Evolutionary conservation across 108 stramenopile species (phyloP).

Genomic region (Nitzschia palea): DNA sequence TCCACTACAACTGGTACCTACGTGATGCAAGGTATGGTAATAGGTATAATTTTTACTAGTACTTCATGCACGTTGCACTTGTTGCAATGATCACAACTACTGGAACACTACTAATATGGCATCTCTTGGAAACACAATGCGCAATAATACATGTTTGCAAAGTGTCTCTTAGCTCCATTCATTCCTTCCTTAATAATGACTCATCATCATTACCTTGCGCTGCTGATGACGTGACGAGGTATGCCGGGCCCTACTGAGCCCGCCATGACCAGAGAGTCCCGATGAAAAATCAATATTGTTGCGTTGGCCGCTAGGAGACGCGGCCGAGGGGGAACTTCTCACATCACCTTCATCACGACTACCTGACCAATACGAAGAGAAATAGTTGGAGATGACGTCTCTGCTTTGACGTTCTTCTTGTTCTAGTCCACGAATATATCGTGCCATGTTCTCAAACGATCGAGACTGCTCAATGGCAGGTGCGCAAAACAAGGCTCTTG

Average conservation of each 20-base stretch:
- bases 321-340: not conserved
- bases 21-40: no score
- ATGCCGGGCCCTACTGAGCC: constrained; percentile 1
- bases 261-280: constrained; percentile 38
- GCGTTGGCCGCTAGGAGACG: not conserved
- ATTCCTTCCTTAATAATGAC: constrained; percentile 1
- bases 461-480: constrained; percentile 2
- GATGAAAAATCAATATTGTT: constrained; percentile 33
- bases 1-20: no score
- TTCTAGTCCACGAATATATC: not conserved
- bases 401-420: not conserved
- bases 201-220: constrained; percentile 10
- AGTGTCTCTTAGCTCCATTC: no score
- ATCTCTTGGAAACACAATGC: no score
- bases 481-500: not conserved
- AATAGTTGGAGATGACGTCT: not conserved
- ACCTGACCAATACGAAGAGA: not conserved
- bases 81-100: no score
- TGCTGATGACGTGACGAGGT: not conserved
- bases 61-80: no score
- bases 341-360: not conserved
- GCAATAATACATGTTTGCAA: no score
- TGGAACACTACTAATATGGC: no score
- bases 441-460: constrained; percentile 3
- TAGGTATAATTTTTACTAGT: no score